phyloP scores from a whole-genome alignment of 2,329 filamentous ascomycete genomes.

The Furcasterigmium sp. region DNA sequence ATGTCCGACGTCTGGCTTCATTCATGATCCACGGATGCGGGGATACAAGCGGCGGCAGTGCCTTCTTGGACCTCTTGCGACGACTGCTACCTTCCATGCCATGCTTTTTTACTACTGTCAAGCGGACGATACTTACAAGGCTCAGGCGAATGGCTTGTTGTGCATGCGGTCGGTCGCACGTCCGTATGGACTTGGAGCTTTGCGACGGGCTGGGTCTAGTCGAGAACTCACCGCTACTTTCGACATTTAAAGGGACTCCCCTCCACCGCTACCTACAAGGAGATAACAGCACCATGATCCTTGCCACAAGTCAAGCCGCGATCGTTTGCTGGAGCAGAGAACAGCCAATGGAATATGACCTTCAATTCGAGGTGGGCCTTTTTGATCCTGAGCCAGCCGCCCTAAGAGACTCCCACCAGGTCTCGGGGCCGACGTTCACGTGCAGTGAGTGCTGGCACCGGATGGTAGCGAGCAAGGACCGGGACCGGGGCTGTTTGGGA shows the following conservation, averaged over 20 bases:
- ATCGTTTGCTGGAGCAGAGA: not conserved
- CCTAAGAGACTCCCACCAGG: no score
- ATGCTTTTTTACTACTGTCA: no score
- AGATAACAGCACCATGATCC: not conserved
- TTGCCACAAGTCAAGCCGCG: not conserved
- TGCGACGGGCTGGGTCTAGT: not conserved
- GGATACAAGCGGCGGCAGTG: no score
- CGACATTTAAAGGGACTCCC: not conserved
- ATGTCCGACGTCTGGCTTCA: no score
- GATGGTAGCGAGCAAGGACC: not conserved
- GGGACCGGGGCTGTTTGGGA: not conserved
- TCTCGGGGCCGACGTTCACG: not conserved
- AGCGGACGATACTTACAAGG: no score
- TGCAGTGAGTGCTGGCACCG: not conserved
- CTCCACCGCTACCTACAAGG: not conserved
- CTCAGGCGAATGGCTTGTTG: no score
- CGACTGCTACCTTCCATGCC: no score
- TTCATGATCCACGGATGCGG: no score
- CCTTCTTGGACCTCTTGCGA: no score
- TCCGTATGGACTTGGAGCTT: not conserved
- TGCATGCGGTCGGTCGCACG: no score
- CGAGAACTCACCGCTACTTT: conserved; percentile 1
- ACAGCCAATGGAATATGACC: not conserved
- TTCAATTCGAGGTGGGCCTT: no score
- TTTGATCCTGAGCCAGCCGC: no score